These are phyloP conservation scores for Amniculicola lignicola DNA, from an alignment of 495 filamentous ascomycete species.

Conservation along the genomic window DNA sequence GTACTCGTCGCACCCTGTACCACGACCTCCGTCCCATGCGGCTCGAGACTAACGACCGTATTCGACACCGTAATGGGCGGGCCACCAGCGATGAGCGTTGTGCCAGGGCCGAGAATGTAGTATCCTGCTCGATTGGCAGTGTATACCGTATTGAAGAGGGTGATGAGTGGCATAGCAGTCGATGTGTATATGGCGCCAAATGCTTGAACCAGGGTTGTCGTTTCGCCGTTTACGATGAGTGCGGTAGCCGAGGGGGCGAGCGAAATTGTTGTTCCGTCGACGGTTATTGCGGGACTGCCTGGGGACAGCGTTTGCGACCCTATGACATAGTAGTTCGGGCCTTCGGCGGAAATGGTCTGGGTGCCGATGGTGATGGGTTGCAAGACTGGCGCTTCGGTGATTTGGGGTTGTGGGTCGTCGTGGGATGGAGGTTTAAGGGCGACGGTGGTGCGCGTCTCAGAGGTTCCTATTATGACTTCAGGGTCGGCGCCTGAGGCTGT, in stretches of 20 bases:
- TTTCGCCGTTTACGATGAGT: conserved; percentile 25
- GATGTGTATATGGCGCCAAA: conserved; percentile 19
- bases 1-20: conserved; percentile 23
- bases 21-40: conserved; percentile 17
- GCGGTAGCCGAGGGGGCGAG: conserved; percentile 27
- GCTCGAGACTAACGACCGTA: conserved; percentile 18
- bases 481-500: conserved; percentile 13
- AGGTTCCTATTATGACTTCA: conserved; percentile 18
- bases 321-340: conserved; percentile 13
- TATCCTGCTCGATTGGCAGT: conserved; percentile 27
- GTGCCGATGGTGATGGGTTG: conserved; percentile 12
- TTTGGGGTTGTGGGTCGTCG: background rate
- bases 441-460: too few relatives aligned
- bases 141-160: conserved; percentile 11
- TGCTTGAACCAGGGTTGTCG: conserved; percentile 10
- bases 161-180: conserved; percentile 13
- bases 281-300: conserved; percentile 28
- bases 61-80: conserved; percentile 16
- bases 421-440: conserved; percentile 6
- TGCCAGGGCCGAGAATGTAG: conserved; percentile 24
- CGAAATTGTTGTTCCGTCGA: conserved; percentile 28
- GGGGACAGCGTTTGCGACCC: conserved; percentile 25
- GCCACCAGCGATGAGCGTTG: conserved; percentile 30
- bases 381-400: conserved; percentile 3
- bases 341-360: background rate